Base-by-base conservation (phyloP, 108 stramenopile species). In the Pseudonitzschia pungens region DNA sequence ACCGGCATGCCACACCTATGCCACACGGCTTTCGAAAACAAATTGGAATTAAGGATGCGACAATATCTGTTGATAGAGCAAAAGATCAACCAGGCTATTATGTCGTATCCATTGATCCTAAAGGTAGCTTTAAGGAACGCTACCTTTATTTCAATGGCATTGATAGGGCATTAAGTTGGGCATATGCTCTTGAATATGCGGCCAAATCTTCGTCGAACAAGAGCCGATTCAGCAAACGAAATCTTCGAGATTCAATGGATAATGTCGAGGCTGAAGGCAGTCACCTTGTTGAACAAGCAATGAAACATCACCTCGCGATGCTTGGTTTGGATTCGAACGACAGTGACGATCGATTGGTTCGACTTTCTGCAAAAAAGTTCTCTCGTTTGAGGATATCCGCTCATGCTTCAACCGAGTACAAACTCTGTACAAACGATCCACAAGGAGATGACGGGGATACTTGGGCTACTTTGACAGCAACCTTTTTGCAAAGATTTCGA, bases 401-500 rank as follows among this genome's bases (percentile, higher is more conserved):
- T 8, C 74, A 82, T 43, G 89, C 87, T 0, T 76, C 78, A 1
- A 88, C 87, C 11, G 88, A 88, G 43, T 94, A 91, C 69, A 94
- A 94, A 50, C 69, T 90, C 21, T 86, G 87, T 65, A 91, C 92
- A 0, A 60, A 79, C 15, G 90, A 94, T 69, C 92, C 92, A 9
- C 83, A 88, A 63, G 92, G 92, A 44, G 78, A 82, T 42, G 90
- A 87, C 16, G 69, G 74, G 40, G 92, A 94, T 70, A 89, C 83
- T 10, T 94, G 92, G 92, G 90, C 86, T 2, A 89, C 85, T 27
- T 32, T 94, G 26, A 71, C 81, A 50, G 85, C 92, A 24, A 83
- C 84, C 14, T 94, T 94, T 65, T 69, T 86, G 20, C 92, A 94
- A 69, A 83, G 73, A 26, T 91, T 94, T 70, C 71, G 83, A 16